Evolutionary conservation across 805 yeast genomes (phyloP), one percentile per base, ranked within the genome.

Genomic region (Metschnikowia baotianmanensis): DNA sequence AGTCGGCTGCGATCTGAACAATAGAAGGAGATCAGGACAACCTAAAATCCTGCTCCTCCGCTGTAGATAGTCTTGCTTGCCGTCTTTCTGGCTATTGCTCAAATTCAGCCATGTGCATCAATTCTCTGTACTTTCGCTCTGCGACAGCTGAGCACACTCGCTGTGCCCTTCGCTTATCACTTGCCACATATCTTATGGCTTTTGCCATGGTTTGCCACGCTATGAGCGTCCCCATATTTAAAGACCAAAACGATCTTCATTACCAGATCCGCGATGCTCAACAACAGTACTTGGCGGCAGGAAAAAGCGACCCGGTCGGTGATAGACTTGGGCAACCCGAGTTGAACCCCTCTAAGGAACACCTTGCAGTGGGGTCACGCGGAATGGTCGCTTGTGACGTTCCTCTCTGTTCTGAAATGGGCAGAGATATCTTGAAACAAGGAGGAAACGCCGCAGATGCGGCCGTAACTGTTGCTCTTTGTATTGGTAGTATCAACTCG

Each of bases 401-500:
- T 2, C 79, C 77, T 8, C 43, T 62, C 12, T 84, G 93, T 56
- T 82, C 90, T 1, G 53, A 67, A 13, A 57, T 83, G 71, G 93
- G 88, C 6, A 71, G 70, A 5, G 63, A 71, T 5, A 77, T 85
- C 13, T 60, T 84, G 22, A 53, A 61, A 38, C 49, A 53, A 17
- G 80, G 78, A 6, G 95, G 96, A 0, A 82, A 79, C 53, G 96
- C 97, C 2, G 96, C 96, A 0, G 99, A 91, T 59, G 96, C 96
- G 0, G 86, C 96, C 0, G 83, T 91, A 2, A 83, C 96, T 0
- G 85, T 86, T 10, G 87, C 95, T 0, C 69, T 91, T 21, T 91
- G 99, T 57, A 79, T 91, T 23, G 98, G 98, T 2, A 73, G 86
- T 39, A 64, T 87, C 17, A 86, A 86, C 56, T 81, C 88, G 47